Base-by-base conservation (phyloP, 169 alveolate species). In the Prorocentrum cordatum region DNA sequence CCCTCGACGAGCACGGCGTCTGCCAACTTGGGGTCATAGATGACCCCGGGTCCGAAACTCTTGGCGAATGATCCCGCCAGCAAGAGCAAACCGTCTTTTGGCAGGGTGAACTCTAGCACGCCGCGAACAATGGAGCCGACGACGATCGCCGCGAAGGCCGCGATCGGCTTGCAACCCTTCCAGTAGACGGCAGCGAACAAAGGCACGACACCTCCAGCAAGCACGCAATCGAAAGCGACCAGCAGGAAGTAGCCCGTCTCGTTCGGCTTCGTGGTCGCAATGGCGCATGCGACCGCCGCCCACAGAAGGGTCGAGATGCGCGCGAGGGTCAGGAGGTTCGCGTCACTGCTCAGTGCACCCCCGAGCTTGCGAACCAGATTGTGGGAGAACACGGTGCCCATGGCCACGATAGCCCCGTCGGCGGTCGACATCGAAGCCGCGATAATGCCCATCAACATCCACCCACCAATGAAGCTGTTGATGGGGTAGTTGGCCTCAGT, bases 401-500 rank as follows among this genome's bases (percentile, higher is more conserved):
- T 32, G 75, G 75, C 75, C 14, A 66, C 75, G 18, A 66, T 32
- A 45, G 75, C 75, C 5, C 75, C 75, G 18, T 66, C 75, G 31
- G 75, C 75, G 16, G 75, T 66, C 47, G 75, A 66, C 75, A 66
- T 66, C 29, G 75, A 66, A n/a, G 75, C 75, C 14, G 75, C 75
- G 47, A 66, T 45, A 3, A 66, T 33, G 75, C 75, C 75, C 32
- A 66, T 10, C 33, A 66, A 26, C 54, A 42, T 42, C 54, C 54
- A 42, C 9, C 54, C 54, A 12, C 54, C 54, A 16, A 42, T 42
- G 54, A 42, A 42, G 16, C 54, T 42, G 54, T 42, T 42, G 54
- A 42, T 42, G 54, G 54, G 54, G 16, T 42, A 42, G 54, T 42
- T 42, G 9, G n/a, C 75, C 47, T 66, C 75, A 31, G 27, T 16